Evolutionary conservation across 2,329 filamentous ascomycete species (phyloP).

Genomic region (Aciculosporium take): DNA sequence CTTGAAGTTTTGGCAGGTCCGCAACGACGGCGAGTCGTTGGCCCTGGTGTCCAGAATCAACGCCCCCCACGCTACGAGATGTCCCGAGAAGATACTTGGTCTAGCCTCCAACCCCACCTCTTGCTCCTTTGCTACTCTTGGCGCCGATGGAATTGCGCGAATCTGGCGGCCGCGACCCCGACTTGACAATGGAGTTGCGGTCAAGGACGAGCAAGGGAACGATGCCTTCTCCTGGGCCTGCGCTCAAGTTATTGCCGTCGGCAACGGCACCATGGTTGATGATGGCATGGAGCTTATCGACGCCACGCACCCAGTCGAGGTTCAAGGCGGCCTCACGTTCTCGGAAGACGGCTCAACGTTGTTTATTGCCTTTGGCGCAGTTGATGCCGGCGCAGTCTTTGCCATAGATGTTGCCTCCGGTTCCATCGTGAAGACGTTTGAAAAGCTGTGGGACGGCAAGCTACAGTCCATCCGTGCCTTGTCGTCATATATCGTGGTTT

Average conservation of each 20-base stretch:
- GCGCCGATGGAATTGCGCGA: slow-evolving; percentile 62
- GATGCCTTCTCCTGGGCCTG: slow-evolving; percentile 63
- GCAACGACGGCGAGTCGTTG: slow-evolving; percentile 43
- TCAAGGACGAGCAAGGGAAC: slow-evolving; percentile 43
- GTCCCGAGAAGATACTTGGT: slow-evolving; percentile 50
- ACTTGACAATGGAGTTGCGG: slow-evolving; percentile 51
- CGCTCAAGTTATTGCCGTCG: slow-evolving; percentile 41
- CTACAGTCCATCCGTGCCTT: slow-evolving; percentile 58
- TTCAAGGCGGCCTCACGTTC: slow-evolving; percentile 57
- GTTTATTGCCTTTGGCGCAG: slow-evolving; percentile 48
- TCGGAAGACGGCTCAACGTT: slow-evolving; percentile 75
- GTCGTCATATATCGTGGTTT: slow-evolving; percentile 57
- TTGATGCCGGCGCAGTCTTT: slow-evolving; percentile 49
- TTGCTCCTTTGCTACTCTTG: slow-evolving; percentile 69
- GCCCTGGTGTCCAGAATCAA: slow-evolving; percentile 73
- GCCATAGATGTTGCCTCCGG: slow-evolving; percentile 63
- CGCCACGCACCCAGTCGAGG: slow-evolving; percentile 15
- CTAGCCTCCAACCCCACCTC: slow-evolving; percentile 56
- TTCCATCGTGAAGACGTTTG: slow-evolving; percentile 49
- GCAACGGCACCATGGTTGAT: slow-evolving; percentile 32
- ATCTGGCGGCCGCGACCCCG: slow-evolving; percentile 68
- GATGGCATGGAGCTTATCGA: slow-evolving; percentile 15
- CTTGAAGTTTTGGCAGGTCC: slow-evolving; percentile 80
- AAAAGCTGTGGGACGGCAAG: slow-evolving; percentile 50
- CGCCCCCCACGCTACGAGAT: slow-evolving; percentile 54